Conservation (phyloP, 1,284 basidiomycete genomes). For the Ustilago sp. region DNA sequence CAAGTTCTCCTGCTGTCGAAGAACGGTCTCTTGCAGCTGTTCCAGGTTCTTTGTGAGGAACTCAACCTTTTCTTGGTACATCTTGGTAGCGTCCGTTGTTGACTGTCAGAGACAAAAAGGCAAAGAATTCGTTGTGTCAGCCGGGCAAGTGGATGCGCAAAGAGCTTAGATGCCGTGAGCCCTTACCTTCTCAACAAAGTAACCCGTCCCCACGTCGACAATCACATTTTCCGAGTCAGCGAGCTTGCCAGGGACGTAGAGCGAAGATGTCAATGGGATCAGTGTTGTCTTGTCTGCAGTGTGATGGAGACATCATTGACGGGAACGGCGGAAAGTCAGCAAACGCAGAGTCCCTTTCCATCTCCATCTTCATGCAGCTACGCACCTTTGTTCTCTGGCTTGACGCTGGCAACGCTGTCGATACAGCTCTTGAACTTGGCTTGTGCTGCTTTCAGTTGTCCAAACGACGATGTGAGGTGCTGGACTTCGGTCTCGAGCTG, state of each 20-base stretch:
- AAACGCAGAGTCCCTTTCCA: neutral
- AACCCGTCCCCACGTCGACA: conserved; percentile 95
- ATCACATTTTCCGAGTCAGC: conserved; percentile 86
- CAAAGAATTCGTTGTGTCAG: neutral
- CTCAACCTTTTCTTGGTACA: conserved; percentile 63
- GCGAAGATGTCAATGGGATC: conserved; percentile 90
- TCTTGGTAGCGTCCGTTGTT: conserved; percentile 58
- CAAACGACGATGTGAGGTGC: conserved; percentile 90
- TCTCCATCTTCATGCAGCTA: conserved; percentile 16
- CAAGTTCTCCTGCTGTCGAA: conserved; percentile 67
- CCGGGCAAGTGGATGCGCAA: too few species aligned
- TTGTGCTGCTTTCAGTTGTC: conserved; percentile 91
- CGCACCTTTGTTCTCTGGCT: conserved; percentile 76
- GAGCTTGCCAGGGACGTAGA: conserved; percentile 93
- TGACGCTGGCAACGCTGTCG: conserved; percentile 83
- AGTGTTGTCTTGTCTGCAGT: conserved; percentile 82
- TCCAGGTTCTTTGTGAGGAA: conserved; percentile 65
- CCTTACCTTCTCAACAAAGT: conserved; percentile 91
- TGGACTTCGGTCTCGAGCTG: conserved; percentile 80
- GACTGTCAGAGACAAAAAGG: conserved; percentile 24
- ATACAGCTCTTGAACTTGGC: conserved; percentile 90
- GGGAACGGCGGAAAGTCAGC: neutral
- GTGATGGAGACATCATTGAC: neutral
- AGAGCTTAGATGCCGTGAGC: too few species aligned
- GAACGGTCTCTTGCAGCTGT: conserved; percentile 65